Percentiles rank a stretch among this genome's conserved stretches.
These are phyloP conservation scores for Schoenoplectus tabernaemontani DNA, from an alignment of 202 grass and related monocot genomes.

Conservation along the genomic window DNA sequence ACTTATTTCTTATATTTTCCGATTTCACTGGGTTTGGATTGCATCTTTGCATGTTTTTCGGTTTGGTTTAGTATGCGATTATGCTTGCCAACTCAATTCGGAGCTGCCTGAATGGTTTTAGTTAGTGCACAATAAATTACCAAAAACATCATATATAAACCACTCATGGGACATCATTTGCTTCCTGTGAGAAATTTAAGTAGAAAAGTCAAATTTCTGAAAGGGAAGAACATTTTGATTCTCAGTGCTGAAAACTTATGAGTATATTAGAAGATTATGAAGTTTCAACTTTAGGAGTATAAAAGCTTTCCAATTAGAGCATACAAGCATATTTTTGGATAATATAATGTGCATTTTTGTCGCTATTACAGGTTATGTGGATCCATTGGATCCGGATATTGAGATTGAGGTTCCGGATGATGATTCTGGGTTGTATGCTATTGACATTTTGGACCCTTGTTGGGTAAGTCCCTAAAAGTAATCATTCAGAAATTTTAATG, in stretches of 20 bases:
- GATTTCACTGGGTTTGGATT: slow-evolving; percentile 5
- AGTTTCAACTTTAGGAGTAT: neutral
- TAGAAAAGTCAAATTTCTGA: neutral
- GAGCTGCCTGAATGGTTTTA: neutral
- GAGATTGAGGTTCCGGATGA: slow-evolving; percentile 89
- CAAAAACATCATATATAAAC: too few relatives aligned
- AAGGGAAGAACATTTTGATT: neutral
- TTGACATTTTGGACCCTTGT: slow-evolving; percentile 89
- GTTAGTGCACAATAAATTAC: neutral
- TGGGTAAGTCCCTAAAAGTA: slow-evolving; percentile 40
- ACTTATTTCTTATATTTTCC: neutral
- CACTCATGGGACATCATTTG: too few relatives aligned
- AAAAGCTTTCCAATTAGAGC: neutral
- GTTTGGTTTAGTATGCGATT: neutral
- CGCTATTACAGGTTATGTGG: slow-evolving; percentile 52
- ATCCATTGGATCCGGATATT: slow-evolving; percentile 60
- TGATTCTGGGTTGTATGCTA: slow-evolving; percentile 75
- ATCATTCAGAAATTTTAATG: neutral
- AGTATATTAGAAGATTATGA: neutral
- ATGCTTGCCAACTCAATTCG: neutral
- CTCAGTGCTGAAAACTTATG: neutral
- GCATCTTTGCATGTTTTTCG: neutral
- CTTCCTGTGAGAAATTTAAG: too few relatives aligned
- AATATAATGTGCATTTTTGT: neutral
- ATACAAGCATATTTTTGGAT: neutral